Evolutionary conservation across 2,329 filamentous ascomycete species (phyloP), one percentile per base, ranked within the genome.

Genomic region (Trichocomaceae sp.): DNA sequence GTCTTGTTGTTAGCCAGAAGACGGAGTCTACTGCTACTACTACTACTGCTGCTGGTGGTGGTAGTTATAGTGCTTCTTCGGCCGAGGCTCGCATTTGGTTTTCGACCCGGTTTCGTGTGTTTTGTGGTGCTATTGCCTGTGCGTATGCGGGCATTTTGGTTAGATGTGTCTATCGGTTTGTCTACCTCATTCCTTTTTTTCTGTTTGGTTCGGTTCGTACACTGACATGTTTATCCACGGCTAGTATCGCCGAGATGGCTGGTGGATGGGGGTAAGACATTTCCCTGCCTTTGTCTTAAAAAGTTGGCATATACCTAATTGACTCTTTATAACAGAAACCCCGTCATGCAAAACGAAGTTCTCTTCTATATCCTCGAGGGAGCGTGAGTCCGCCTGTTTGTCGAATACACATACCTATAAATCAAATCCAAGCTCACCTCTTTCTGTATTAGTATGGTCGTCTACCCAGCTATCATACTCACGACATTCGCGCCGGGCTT

Each of bases 291-390:
- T 9, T 13, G 13, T 35, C 10, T n/a, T n/a, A n/a, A n/a, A n/a
- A 31, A 20, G 19, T 26, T 13, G 15, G 2, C 17, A 22, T 19
- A 42, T 44, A 26, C 41, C n/a, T n/a, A n/a, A n/a, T n/a, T 54
- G 9, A 47, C 33, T 39, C 13, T 12, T 13, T 29, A 17, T 20
- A 13, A 2, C 29, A 57, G 56, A 9, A 84, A 83, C 68, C 64
- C 73, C 15, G 80, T 85, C 64, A 85, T 85, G 81, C 80, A 82
- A 60, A 77, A 84, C 66, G 73, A 85, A 70, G 70, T 74, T 45
- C 78, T 77, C 17, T 85, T 85, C 62, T 75, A 83, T 57, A 76
- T 80, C 12, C 74, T 85, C 39, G 83, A 85, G 61, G 73, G 75
- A 58, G 74, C 75, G 77, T 80, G 63, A 65, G 69, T 67, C 35